phyloP scores from a whole-genome alignment of 2,329 filamentous ascomycete species.

The Talaromyces funiculosus region DNA sequence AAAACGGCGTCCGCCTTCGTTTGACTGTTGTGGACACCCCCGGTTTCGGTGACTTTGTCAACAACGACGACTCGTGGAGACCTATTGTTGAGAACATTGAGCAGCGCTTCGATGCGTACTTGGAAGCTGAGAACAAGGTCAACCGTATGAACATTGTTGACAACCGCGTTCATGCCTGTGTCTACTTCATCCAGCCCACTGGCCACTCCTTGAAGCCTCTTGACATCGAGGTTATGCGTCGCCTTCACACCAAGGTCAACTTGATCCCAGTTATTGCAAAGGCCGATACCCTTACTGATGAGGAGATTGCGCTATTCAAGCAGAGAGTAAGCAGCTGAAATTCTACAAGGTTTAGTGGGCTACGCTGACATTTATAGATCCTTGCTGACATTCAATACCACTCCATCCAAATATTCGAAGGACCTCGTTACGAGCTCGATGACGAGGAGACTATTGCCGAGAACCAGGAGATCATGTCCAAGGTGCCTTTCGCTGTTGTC shows the following conservation, averaged over 20 bases:
- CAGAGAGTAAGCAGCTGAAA: constrained; percentile 61
- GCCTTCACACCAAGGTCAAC: constrained; percentile 99
- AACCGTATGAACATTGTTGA: constrained; percentile 99
- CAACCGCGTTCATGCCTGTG: constrained; percentile 97
- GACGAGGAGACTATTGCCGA: constrained; percentile 99
- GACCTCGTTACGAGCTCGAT: constrained; percentile 95
- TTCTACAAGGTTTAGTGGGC: neutral
- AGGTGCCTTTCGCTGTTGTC: constrained; percentile 97
- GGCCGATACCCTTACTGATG: constrained; percentile 94
- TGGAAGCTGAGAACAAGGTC: constrained; percentile 99
- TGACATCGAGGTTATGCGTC: constrained; percentile 98
- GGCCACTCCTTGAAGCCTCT: constrained; percentile 97
- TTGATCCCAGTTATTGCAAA: constrained; percentile 98
- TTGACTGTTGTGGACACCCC: constrained; percentile 97
- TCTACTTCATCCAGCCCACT: constrained; percentile 99
- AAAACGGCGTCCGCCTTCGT: constrained; percentile 93
- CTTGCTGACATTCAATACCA: constrained; percentile 95
- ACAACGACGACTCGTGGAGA: constrained; percentile 99
- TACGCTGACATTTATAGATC: constrained; percentile 57
- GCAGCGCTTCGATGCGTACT: constrained; percentile 95
- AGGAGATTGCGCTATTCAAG: constrained; percentile 94
- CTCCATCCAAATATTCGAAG: constrained; percentile 98
- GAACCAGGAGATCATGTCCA: constrained; percentile 99
- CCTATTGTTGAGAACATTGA: constrained; percentile 99
- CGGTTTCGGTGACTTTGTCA: constrained; percentile 98